Percentiles rank a stretch among this genome's conserved stretches.
Evolutionary conservation across 441 rosid genomes (phyloP).

Genomic region (Erodium trifolium): DNA sequence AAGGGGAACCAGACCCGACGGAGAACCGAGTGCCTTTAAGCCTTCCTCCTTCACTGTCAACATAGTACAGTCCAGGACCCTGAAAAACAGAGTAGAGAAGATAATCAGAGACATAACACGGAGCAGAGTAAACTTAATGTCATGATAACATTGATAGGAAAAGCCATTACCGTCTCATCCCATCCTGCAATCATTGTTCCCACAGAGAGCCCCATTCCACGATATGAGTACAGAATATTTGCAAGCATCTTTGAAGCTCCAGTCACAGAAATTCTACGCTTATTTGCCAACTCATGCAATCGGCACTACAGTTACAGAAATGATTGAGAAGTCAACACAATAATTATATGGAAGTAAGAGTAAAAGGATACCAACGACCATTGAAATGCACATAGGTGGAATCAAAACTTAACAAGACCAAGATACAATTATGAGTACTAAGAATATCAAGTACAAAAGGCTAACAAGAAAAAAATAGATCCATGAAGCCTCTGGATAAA

Average conservation of each 20-base stretch:
- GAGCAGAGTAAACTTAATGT: slow-evolving; percentile 7
- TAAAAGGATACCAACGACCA: no score
- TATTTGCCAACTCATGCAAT: slow-evolving; percentile 46
- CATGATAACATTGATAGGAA: no score
- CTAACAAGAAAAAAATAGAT: no score
- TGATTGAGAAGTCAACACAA: no score
- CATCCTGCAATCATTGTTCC: slow-evolving; percentile 81
- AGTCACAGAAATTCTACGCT: slow-evolving; percentile 89
- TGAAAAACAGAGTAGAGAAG: slow-evolving; percentile 12
- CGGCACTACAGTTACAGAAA: no score
- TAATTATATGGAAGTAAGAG: no score
- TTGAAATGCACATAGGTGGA: no score
- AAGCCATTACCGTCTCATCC: slow-evolving; percentile 68
- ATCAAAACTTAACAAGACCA: no score
- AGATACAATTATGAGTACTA: no score
- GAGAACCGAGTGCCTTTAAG: slow-evolving; percentile 36
- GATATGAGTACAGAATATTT: slow-evolving; percentile 66
- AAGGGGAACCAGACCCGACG: slow-evolving; percentile 91
- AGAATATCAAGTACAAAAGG: no score
- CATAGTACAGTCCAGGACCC: slow-evolving; percentile 97
- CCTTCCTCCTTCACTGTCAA: slow-evolving; percentile 98
- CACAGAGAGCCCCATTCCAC: slow-evolving; percentile 96
- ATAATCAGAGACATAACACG: no score
- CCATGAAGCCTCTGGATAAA: no score
- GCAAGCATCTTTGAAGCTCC: slow-evolving; percentile 98